phyloP scores from a whole-genome alignment of 2,329 filamentous ascomycete genomes.

The Calonectria naviculata region DNA sequence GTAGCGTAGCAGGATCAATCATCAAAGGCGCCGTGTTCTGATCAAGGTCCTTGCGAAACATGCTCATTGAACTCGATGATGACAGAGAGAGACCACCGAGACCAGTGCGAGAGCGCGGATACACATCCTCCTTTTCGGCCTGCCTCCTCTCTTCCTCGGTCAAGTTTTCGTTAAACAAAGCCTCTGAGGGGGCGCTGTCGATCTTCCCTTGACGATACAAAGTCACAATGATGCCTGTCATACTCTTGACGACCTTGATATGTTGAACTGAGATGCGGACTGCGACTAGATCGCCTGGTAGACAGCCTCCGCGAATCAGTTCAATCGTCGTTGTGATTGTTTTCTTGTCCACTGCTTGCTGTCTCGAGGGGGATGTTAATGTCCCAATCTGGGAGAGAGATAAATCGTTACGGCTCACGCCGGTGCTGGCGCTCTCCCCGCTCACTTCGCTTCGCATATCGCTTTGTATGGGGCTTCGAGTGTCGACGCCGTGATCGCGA shows the following conservation, averaged over 20 bases:
- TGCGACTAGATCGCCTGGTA: slow-evolving; percentile 86
- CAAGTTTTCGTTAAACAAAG: slow-evolving; percentile 60
- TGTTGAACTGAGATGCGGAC: slow-evolving; percentile 87
- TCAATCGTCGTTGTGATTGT: slow-evolving; percentile 91
- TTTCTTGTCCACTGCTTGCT: slow-evolving; percentile 68
- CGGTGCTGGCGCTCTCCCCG: slow-evolving; percentile 76
- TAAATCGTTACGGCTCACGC: slow-evolving; percentile 63
- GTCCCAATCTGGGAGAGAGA: slow-evolving; percentile 47
- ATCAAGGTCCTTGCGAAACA: slow-evolving; percentile 95
- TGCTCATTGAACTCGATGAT: slow-evolving; percentile 85
- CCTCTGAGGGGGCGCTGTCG: slow-evolving; percentile 74
- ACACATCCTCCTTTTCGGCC: slow-evolving; percentile 83
- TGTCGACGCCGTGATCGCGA: slow-evolving; percentile 49
- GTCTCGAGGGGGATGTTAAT: slow-evolving; percentile 49
- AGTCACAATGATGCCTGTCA: slow-evolving; percentile 93
- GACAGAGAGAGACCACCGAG: slow-evolving; percentile 88
- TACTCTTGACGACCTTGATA: slow-evolving; percentile 88
- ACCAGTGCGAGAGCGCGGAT: slow-evolving; percentile 87
- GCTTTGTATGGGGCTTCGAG: slow-evolving; percentile 57
- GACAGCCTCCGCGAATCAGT: slow-evolving; percentile 82
- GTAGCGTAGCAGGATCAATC: slow-evolving; percentile 83
- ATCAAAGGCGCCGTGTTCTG: slow-evolving; percentile 91
- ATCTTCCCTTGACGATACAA: slow-evolving; percentile 92
- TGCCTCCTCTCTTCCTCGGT: slow-evolving; percentile 74
- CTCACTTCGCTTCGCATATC: slow-evolving; percentile 77